These are phyloP conservation scores for Coniochaeta ligniaria DNA, from an alignment of 2,329 filamentous ascomycete species.

Conservation along the genomic window DNA sequence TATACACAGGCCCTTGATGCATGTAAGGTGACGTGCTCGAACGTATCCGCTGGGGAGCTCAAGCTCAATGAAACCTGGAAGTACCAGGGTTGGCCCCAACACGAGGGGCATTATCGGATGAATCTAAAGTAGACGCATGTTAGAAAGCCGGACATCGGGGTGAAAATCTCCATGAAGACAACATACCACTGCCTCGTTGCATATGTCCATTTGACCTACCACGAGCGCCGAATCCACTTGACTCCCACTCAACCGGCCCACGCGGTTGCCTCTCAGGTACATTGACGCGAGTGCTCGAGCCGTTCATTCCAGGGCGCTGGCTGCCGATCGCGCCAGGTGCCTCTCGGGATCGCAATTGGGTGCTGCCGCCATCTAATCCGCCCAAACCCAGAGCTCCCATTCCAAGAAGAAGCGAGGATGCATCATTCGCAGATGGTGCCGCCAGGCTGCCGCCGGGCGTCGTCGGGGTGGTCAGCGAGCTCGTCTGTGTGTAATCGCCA, in stretches of 20 bases:
- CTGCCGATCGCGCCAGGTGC: constrained; percentile 58
- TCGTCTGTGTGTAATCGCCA: constrained; percentile 34
- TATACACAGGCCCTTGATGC: background rate
- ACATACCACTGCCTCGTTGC: constrained; percentile 53
- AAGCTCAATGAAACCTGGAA: constrained; percentile 1
- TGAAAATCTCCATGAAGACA: constrained; percentile 13
- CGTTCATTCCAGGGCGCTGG: constrained; percentile 49
- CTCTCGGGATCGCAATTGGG: constrained; percentile 33
- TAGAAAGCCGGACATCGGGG: background rate
- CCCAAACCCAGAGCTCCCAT: constrained; percentile 45
- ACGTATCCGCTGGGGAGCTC: background rate
- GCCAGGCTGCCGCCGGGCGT: constrained; percentile 22
- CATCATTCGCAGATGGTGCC: constrained; percentile 15
- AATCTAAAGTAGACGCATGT: background rate
- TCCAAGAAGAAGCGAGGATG: constrained; percentile 35
- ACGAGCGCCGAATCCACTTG: constrained; percentile 45
- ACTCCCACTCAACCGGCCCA: constrained; percentile 53
- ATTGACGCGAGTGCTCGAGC: constrained; percentile 30
- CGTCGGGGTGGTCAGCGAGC: constrained; percentile 26
- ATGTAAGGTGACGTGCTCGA: background rate
- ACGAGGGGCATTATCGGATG: constrained; percentile 2
- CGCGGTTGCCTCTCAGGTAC: constrained; percentile 57
- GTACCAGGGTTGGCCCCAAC: background rate
- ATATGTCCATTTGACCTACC: constrained; percentile 52
- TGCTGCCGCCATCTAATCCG: constrained; percentile 35